Percentiles rank a stretch among this genome's conserved stretches.
phyloP scores from a whole-genome alignment of 371 early-diverging fungal species.

The Rhizopus stolonifer region DNA sequence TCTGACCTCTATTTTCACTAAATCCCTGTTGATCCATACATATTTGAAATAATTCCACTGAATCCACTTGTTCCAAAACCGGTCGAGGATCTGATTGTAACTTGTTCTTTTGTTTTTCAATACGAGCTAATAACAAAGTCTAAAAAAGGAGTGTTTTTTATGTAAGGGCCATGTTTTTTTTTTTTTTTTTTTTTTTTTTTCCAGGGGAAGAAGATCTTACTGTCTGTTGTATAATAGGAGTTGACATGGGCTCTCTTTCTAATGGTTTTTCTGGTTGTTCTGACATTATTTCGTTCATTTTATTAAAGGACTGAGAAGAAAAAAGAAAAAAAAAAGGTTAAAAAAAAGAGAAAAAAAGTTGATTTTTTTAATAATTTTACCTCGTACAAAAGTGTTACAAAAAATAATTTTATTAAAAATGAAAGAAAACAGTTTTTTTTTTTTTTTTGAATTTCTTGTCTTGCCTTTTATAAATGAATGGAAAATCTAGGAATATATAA shows the following conservation, averaged over 20 bases:
- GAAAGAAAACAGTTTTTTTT: background rate
- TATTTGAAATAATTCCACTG: background rate
- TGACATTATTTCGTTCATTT: background rate
- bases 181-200: no score
- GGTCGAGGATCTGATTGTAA: conserved; percentile 3
- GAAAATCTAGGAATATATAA: background rate
- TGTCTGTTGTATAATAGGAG: background rate
- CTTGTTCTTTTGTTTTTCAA: background rate
- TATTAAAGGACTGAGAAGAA: background rate
- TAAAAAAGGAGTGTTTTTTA: background rate
- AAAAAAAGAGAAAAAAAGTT: conserved; percentile 3
- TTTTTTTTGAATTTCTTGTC: background rate
- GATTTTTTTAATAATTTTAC: no score
- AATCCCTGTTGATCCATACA: background rate
- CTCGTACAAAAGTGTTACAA: no score
- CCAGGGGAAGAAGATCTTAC: background rate
- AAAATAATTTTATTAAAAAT: background rate
- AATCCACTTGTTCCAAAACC: background rate
- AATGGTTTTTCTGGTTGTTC: background rate
- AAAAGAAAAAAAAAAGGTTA: conserved; percentile 4
- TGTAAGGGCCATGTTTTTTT: background rate
- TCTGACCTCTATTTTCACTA: conserved; percentile 67
- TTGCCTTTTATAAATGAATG: background rate
- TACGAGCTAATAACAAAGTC: background rate
- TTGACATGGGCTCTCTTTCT: background rate